Conservation (phyloP, 2,329 filamentous ascomycete species). For the Clarireedia paspali region DNA sequence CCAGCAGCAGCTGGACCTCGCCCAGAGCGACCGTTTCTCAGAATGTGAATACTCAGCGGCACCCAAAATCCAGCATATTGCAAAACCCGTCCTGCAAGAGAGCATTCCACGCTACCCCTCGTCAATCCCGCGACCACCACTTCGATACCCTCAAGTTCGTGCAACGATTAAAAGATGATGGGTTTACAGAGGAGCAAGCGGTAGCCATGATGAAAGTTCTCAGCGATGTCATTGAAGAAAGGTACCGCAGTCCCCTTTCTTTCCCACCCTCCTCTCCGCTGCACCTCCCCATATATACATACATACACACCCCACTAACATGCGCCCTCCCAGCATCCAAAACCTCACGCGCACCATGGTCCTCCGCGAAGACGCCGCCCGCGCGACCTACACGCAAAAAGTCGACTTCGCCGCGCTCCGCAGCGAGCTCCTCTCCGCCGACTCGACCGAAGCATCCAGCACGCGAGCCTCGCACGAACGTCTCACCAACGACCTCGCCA, state of each 20-base stretch:
- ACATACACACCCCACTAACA: neutral
- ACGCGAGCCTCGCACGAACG: slow-evolving; percentile 88
- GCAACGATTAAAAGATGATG: slow-evolving; percentile 78
- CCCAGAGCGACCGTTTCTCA: neutral
- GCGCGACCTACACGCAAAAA: slow-evolving; percentile 76
- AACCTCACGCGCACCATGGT: slow-evolving; percentile 98
- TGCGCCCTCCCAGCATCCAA: slow-evolving; percentile 59
- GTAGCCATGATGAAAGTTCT: slow-evolving; percentile 98
- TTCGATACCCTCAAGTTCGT: slow-evolving; percentile 99
- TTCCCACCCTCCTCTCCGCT: neutral
- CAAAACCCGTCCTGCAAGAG: slow-evolving; percentile 23
- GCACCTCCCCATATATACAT: neutral
- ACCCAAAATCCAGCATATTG: slow-evolving; percentile 11
- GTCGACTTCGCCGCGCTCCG: slow-evolving; percentile 97
- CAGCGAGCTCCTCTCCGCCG: slow-evolving; percentile 84
- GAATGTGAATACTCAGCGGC: neutral
- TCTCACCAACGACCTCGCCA: slow-evolving; percentile 88
- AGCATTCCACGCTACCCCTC: slow-evolving; percentile 61
- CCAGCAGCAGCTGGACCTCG: slow-evolving; percentile 6
- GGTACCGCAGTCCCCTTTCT: slow-evolving; percentile 35
- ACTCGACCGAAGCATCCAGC: slow-evolving; percentile 82
- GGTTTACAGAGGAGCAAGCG: slow-evolving; percentile 90
- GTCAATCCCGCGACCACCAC: slow-evolving; percentile 70
- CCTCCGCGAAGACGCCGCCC: slow-evolving; percentile 83
- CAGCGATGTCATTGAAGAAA: slow-evolving; percentile 95